Conservation (phyloP, 2,329 filamentous ascomycete species). For the Cercospora sp. region DNA sequence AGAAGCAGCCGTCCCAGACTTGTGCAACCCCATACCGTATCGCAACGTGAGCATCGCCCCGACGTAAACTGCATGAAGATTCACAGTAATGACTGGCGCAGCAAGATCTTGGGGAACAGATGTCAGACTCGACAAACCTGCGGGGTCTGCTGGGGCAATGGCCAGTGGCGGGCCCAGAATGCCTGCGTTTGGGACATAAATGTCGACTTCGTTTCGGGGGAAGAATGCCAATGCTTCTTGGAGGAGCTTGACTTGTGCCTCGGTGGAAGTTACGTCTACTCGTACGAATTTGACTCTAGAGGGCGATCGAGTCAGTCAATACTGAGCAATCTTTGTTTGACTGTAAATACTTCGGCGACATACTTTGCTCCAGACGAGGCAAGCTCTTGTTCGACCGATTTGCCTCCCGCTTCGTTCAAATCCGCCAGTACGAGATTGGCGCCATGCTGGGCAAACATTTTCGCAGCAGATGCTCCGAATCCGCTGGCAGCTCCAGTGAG, state of each 20-base stretch:
- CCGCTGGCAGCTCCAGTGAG: constrained; percentile 7
- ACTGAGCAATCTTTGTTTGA: neutral
- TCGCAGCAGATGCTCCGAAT: neutral
- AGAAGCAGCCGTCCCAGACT: neutral
- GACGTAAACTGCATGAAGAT: constrained; percentile 2
- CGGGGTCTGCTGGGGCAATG: neutral
- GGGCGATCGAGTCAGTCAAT: neutral
- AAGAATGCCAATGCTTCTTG: constrained; percentile 6
- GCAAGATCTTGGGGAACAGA: neutral
- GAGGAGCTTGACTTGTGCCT: constrained; percentile 4
- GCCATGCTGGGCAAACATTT: constrained; percentile 7
- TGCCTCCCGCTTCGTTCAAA: neutral
- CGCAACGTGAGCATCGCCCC: constrained; percentile 2
- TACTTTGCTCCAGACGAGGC: neutral
- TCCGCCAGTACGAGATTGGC: constrained; percentile 8
- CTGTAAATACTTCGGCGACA: neutral
- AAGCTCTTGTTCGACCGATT: constrained; percentile 4
- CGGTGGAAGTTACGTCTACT: constrained; percentile 1
- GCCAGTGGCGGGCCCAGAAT: constrained; percentile 3
- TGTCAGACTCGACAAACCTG: neutral
- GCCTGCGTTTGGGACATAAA: constrained; percentile 5
- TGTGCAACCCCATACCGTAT: constrained; percentile 8
- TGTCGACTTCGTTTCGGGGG: constrained; percentile 10
- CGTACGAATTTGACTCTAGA: constrained; percentile 1
- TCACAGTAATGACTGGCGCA: neutral